Evolutionary conservation across 306 rosid species (phyloP), one percentile per base, ranked within the genome.

Genomic region (Chamaecrista fasciculata): DNA sequence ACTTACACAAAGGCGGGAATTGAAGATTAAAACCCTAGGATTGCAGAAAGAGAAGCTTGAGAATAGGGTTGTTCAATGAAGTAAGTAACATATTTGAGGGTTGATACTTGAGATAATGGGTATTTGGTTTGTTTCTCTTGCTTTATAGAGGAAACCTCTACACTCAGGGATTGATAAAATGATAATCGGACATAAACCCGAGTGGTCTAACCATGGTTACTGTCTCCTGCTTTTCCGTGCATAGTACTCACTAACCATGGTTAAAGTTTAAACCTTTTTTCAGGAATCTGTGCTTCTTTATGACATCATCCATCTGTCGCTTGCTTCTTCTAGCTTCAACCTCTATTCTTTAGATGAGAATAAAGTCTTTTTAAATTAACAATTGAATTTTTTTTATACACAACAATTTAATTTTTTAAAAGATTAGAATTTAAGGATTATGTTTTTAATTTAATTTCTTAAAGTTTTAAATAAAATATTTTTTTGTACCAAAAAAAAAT

Each of bases 171-270:
- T 53, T 62, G 79, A 60, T 62, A 4, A 33, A 33, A 33, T 8
- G 4, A 57, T 57, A 66, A 76, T 65, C 23, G 71, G 50, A 50
- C 7, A 67, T 50, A 58, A 64, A 56, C 69, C 84, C 72, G 47
- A 40, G 49, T 47, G 74, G 18, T n/a, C 62, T 80, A 79, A 84
- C 92, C 82, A 66, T 78, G 87, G 92, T 88, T 87, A 75, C 28
- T n/a, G 1, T 5, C 47, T 78, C 74, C 67, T 52, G 55, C 73
- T 9, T 75, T 77, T 24, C 12, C 71, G 2, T 53, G 70, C 9
- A 64, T 9, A 6, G 50, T 52, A 37, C 19, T 8, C 43, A 5
- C 58, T 43, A 84, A 86, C 87, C 85, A 81, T 69, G 89, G 92
- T 86, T 78, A 84, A 82, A 68, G 3, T 4, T 1, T 7, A 15